A percentile compares a stretch with the other conserved stretches of the same genome.
phyloP scores from a whole-genome alignment of 2,329 filamentous ascomycete species.

The Xylaria sp. region DNA sequence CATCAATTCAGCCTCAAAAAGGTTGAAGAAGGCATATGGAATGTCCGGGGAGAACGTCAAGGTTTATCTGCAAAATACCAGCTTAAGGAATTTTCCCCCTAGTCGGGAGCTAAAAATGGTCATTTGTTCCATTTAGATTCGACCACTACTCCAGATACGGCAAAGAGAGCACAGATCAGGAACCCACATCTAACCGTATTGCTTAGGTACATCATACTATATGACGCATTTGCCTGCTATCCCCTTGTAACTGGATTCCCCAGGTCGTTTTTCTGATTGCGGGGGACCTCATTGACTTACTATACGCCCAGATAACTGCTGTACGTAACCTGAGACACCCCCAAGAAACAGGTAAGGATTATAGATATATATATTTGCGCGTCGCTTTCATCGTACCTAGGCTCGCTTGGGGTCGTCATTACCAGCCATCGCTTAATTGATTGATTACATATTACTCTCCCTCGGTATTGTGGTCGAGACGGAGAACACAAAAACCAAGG shows the following conservation, averaged over 20 bases:
- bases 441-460: background rate
- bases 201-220: constrained; percentile 2
- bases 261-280: constrained; percentile 30
- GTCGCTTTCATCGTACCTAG: background rate
- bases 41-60: constrained; percentile 2
- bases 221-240: constrained; percentile 37
- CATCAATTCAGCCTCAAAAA: background rate
- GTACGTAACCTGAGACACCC: background rate
- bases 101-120: constrained; percentile 31
- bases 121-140: constrained; percentile 18
- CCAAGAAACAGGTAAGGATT: no score
- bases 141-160: constrained; percentile 17
- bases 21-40: background rate
- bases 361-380: background rate
- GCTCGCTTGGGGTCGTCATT: background rate
- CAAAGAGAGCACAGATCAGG: constrained; percentile 27
- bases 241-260: background rate
- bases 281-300: constrained; percentile 33
- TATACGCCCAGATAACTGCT: background rate
- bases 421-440: background rate
- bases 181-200: constrained; percentile 17
- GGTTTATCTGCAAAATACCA: background rate
- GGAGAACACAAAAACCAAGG: background rate
- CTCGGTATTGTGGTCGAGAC: background rate
- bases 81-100: background rate